These are phyloP conservation scores for Tetrahymena borealis DNA, from an alignment of 73 alveolate species.

Conservation along the genomic window DNA sequence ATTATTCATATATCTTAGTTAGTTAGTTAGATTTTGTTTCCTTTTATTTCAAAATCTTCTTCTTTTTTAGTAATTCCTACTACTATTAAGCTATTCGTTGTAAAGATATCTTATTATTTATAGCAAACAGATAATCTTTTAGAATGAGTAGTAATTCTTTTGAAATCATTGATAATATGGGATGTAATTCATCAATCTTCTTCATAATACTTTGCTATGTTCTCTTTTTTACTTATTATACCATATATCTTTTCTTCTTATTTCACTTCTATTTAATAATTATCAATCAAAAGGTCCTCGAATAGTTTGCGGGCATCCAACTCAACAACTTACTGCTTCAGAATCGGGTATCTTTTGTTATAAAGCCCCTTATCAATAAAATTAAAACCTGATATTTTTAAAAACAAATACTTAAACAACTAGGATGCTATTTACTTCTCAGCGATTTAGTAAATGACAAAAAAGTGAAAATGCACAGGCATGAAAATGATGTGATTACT, in stretches of 20 bases:
- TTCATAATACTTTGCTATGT: too few species aligned
- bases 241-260: not conserved
- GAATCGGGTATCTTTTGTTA: not conserved
- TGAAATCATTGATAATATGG: not conserved
- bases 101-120: not conserved
- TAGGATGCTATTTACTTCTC: not conserved
- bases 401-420: too few species aligned
- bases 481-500: not conserved
- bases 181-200: not conserved
- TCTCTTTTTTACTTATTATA: too few species aligned
- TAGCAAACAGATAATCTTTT: not conserved
- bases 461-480: not conserved
- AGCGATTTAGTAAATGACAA: not conserved
- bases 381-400: too few species aligned
- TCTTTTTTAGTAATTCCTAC: too few species aligned
- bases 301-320: not conserved
- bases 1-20: too few species aligned
- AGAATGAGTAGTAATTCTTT: not conserved
- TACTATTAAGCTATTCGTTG: not conserved
- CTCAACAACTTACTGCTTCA: not conserved
- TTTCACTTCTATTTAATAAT: too few species aligned
- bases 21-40: too few species aligned
- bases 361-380: too few species aligned
- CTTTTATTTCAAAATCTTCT: too few species aligned
- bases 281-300: slow-evolving; percentile 2